Conservation (phyloP, 2,329 filamentous ascomycete genomes). For the Monosporascus sp. region DNA sequence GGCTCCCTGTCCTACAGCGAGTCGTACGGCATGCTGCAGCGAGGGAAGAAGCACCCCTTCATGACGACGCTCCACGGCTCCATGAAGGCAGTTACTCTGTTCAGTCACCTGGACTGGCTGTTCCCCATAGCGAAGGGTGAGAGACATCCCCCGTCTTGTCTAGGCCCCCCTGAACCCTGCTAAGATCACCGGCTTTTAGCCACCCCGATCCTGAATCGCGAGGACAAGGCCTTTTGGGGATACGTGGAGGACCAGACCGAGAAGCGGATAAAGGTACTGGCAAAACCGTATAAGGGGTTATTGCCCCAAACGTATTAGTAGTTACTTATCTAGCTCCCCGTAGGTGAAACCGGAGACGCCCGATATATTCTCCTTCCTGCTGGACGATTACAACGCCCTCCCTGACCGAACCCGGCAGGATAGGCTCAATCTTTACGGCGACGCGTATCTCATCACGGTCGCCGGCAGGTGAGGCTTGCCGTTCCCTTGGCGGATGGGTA, state of each 20-base stretch:
- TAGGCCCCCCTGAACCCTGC: no score
- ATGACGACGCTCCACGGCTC: conserved; percentile 19
- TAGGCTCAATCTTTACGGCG: conserved; percentile 20
- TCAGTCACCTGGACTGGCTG: conserved; percentile 19
- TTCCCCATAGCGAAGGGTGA: conserved; percentile 5
- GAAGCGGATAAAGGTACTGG: no score
- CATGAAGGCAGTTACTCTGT: conserved; percentile 16
- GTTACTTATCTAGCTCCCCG: not conserved
- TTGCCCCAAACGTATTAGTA: no score
- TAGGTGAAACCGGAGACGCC: conserved; percentile 16
- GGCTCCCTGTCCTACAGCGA: conserved; percentile 35
- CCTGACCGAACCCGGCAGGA: conserved; percentile 16
- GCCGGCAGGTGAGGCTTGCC: conserved; percentile 24
- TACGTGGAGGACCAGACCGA: no score
- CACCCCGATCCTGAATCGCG: no score
- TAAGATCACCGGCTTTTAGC: no score
- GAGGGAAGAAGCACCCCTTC: conserved; percentile 20
- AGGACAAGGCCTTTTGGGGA: no score
- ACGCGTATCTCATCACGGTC: conserved; percentile 25
- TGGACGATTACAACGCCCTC: conserved; percentile 20
- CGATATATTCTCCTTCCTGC: conserved; percentile 28
- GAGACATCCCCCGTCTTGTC: no score
- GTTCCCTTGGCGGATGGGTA: not conserved
- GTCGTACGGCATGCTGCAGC: conserved; percentile 29
- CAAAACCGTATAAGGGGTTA: no score